Evolutionary conservation across 495 filamentous ascomycete species (phyloP).

Genomic region (Symbiotaphrina buchneri): DNA sequence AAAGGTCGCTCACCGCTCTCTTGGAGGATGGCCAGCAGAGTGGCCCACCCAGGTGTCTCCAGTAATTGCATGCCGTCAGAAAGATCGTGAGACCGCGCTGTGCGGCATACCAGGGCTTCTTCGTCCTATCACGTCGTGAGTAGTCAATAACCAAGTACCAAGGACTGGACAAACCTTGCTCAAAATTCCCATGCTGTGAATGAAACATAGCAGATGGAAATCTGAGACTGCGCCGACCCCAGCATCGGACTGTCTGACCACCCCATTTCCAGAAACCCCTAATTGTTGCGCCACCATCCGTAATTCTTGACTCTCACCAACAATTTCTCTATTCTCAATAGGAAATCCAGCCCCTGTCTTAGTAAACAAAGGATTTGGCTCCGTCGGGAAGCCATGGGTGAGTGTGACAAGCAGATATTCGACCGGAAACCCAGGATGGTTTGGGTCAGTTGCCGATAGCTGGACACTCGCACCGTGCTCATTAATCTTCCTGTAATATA

Average conservation of each 20-base stretch:
- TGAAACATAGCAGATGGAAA: constrained; percentile 80
- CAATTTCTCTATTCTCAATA: constrained; percentile 69
- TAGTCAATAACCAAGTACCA: constrained; percentile 5
- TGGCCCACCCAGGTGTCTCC: constrained; percentile 76
- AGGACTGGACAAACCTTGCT: constrained; percentile 34
- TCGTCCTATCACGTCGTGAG: constrained; percentile 41
- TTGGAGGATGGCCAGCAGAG: constrained; percentile 75
- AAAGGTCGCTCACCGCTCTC: constrained; percentile 90
- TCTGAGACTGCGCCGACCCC: constrained; percentile 56
- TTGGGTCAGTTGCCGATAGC: constrained; percentile 91
- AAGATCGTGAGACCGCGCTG: constrained; percentile 56
- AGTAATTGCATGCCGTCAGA: constrained; percentile 60
- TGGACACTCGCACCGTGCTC: constrained; percentile 92
- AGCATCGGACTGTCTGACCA: constrained; percentile 22
- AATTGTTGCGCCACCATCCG: constrained; percentile 36
- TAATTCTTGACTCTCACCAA: constrained; percentile 65
- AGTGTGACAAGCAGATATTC: constrained; percentile 92
- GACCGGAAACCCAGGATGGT: constrained; percentile 85
- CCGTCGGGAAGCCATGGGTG: constrained; percentile 85
- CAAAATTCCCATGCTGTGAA: constrained; percentile 58
- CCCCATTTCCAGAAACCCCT: constrained; percentile 30
- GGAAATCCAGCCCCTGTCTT: constrained; percentile 43
- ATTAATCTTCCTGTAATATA: constrained; percentile 89
- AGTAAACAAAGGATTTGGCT: constrained; percentile 49
- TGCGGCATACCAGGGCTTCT: constrained; percentile 63